Base-by-base conservation (phyloP, 2,329 filamentous ascomycete species). In the Hypoxylon sp. region DNA sequence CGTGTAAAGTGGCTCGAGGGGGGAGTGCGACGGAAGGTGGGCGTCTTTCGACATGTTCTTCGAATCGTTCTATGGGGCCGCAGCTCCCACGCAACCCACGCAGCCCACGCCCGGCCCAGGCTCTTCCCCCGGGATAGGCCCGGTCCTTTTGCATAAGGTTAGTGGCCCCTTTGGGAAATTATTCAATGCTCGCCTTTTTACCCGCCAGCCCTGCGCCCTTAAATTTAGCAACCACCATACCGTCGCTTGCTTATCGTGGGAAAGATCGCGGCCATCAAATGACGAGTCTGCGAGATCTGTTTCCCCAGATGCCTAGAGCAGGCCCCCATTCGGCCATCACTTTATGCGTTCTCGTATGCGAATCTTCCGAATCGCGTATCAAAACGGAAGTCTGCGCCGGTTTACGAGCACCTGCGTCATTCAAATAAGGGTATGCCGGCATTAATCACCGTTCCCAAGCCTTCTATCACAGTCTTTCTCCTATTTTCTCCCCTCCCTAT, bases 161-260 rank as follows among this genome's bases (percentile, higher is more conserved):
- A 67, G 67, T 67, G 65, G 69, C 73, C 69, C 59, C 48, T 74
- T 78, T 77, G 74, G 78, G 78, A 79, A 79, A 78, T 78, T 77
- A 69, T 70, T 71, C 65, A 71, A 72, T 70, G 69, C 69, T 67
- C 63, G 57, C 70, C 65, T 74, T 74, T 73, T 74, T 73, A 65
- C 69, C 72, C 70, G 69, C n/a, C 62, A 58, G 58, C 48, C 62
- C 66, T 67, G 62, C 67, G 68, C 66, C 64, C 72, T 56, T 58
- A 60, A 58, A 64, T 55, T 63, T 63, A 62, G 64, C 69, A 75
- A 76, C 9, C 77, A 64, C n/a, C n/a, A n/a, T n/a, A n/a, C n/a
- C n/a, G 55, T 72, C 69, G 67, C 70, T 68, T 66, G 21, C 38
- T 58, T 61, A 64, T 61, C 67, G 68, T 62, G 68, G n/a, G n/a